Conservation (phyloP, 495 filamentous ascomycete genomes). For the Astrocystis sublimbata region DNA sequence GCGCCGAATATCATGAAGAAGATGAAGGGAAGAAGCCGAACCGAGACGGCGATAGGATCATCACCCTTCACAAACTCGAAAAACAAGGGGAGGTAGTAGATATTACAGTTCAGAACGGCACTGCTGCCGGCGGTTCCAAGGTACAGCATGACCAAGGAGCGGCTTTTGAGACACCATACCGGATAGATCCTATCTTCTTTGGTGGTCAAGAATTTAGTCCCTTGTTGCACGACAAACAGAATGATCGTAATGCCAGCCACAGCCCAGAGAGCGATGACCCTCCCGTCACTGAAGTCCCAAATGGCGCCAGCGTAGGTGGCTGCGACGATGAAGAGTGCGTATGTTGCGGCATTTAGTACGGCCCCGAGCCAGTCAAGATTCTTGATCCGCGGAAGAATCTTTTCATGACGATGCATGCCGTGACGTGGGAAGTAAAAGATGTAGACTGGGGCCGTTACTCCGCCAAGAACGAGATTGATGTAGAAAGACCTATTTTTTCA, state of each 20-base stretch:
- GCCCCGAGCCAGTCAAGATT: background rate
- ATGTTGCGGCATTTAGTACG: background rate
- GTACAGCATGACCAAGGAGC: background rate
- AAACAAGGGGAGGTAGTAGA: background rate
- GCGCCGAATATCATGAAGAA: conserved; percentile 26
- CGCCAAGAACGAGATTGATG: background rate
- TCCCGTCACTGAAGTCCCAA: background rate
- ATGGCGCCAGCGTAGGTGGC: background rate
- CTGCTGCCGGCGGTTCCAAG: background rate
- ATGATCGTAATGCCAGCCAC: background rate
- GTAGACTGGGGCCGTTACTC: background rate
- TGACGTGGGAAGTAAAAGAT: background rate
- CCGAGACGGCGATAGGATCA: background rate
- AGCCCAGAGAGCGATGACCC: background rate
- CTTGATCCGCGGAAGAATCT: background rate
- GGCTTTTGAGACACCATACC: background rate
- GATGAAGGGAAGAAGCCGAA: background rate
- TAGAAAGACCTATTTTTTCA: background rate
- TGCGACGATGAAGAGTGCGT: background rate
- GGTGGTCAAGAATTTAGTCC: background rate
- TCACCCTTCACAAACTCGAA: background rate
- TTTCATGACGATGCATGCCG: background rate
- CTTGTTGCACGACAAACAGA: background rate
- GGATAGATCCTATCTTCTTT: background rate
- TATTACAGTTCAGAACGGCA: background rate